These are phyloP conservation scores for Thecaphora thlaspeos DNA, from an alignment of 1,284 basidiomycete species.

Conservation along the genomic window DNA sequence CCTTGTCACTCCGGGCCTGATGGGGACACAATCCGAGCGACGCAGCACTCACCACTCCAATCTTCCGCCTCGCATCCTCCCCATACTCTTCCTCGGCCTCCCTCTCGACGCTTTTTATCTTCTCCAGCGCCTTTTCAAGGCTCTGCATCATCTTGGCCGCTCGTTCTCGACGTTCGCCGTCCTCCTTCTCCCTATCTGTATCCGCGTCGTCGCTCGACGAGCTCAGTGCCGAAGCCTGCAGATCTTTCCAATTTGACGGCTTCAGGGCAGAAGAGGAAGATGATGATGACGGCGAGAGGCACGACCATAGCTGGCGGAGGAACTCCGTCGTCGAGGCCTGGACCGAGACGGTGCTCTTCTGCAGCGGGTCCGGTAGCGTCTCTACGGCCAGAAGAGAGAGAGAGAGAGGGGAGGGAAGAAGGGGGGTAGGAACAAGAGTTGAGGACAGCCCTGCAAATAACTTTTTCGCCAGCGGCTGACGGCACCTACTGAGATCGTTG, in stretches of 20 bases:
- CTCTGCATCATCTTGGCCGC: not conserved
- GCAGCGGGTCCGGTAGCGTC: conserved; percentile 74
- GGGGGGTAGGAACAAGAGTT: too few relatives aligned
- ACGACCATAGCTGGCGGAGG: conserved; percentile 84
- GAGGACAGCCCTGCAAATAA: too few relatives aligned
- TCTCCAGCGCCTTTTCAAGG: too few relatives aligned
- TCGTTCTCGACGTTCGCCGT: not conserved
- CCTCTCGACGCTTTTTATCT: not conserved
- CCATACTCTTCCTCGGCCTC: not conserved
- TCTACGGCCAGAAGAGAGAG: conserved; percentile 60
- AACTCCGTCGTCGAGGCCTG: conserved; percentile 94
- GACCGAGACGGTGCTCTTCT: conserved; percentile 78
- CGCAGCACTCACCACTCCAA: not conserved
- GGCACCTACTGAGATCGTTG: conserved; percentile 38
- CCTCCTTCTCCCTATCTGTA: not conserved
- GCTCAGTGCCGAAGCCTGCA: too few relatives aligned
- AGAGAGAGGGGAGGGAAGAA: too few relatives aligned
- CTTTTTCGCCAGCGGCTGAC: not conserved
- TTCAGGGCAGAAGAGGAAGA: too few relatives aligned
- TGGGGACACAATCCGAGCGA: too few relatives aligned
- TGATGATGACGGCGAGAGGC: too few relatives aligned
- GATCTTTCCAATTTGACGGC: too few relatives aligned
- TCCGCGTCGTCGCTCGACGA: not conserved
- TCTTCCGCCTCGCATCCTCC: not conserved
- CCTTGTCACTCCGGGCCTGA: too few relatives aligned